Base-by-base conservation (phyloP, 495 filamentous ascomycete species). In the Extremus antarcticus region DNA sequence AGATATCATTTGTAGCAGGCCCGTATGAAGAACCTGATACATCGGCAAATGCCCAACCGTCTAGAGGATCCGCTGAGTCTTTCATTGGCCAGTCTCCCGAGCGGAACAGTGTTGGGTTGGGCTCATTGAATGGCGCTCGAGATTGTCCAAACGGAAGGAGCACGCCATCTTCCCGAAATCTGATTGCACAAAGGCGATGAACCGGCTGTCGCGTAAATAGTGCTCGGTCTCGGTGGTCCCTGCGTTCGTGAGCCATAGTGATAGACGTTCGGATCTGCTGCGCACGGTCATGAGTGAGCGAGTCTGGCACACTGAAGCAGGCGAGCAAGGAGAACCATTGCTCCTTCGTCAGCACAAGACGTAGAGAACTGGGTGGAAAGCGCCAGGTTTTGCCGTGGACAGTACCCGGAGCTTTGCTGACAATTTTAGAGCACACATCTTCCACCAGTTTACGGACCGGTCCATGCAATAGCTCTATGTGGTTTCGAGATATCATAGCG, bases 81-180 rank as follows among this genome's bases (percentile, higher is more conserved):
- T 48, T 46, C 51, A 68, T 61, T 11, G 60, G 62, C 67, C 67
- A 67, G 4, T 16, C 32, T 10, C 39, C 21, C 19, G 25, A 38
- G 9, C 54, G 46, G 43, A 54, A 66, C 25, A 69, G 56, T 0
- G 63, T 66, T 64, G 67, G 64, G 50, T 68, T 70, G 1, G 66
- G 64, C 15, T 29, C 56, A 3, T 54, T 57, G 53, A 64, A 68
- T 11, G 43, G 38, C 0, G 51, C 47, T 9, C 45, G 16, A 16
- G 59, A 59, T 8, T 32, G 29, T 0, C 64, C 60, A 49, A 63
- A 70, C 0, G 66, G 66, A 0, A 68, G 46, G 15, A 68, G 47
- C 0, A 70, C 51, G 17, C 66, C 66, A 50, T 64, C 55, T 39
- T 48, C 32, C 7, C 66, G 58, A 46, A 64, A 70, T 43, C 47